These are phyloP conservation scores for Myochromella boudieri DNA, from an alignment of 768 basidiomycete genomes.

Conservation along the genomic window DNA sequence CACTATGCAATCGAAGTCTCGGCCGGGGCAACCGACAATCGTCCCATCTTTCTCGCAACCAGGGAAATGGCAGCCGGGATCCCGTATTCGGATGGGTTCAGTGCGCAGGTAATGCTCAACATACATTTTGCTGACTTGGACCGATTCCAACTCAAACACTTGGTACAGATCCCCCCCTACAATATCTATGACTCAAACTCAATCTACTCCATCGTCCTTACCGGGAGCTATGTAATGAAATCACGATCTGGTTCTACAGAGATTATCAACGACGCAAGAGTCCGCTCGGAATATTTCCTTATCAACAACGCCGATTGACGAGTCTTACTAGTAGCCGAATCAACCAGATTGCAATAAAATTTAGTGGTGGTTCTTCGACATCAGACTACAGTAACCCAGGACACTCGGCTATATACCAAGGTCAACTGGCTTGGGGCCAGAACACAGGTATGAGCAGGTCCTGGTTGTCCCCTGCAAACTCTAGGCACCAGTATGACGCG, in stretches of 20 bases:
- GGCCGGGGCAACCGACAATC: constrained; percentile 6
- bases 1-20: constrained; percentile 12
- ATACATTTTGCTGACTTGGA: background rate
- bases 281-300: background rate
- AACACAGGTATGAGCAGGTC: too few species aligned
- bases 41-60: constrained; percentile 12
- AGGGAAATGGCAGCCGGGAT: constrained; percentile 1
- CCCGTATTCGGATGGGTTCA: constrained; percentile 11
- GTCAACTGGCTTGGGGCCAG: too few species aligned
- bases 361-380: constrained; percentile 77
- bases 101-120: constrained; percentile 1
- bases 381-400: too few species aligned
- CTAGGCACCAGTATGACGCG: too few species aligned
- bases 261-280: constrained; percentile 8
- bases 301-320: constrained; percentile 4
- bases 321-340: too few species aligned
- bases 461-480: too few species aligned
- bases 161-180: background rate
- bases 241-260: constrained; percentile 10
- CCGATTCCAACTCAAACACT: too few species aligned
- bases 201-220: background rate
- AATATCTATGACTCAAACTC: constrained; percentile 6
- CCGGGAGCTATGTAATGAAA: constrained; percentile 2
- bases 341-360: too few species aligned
- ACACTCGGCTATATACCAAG: too few species aligned